A percentile compares a stretch with the other conserved stretches of the same genome.
These are phyloP conservation scores for Phoma herbarum DNA, from an alignment of 2,329 filamentous ascomycete genomes.

Conservation along the genomic window DNA sequence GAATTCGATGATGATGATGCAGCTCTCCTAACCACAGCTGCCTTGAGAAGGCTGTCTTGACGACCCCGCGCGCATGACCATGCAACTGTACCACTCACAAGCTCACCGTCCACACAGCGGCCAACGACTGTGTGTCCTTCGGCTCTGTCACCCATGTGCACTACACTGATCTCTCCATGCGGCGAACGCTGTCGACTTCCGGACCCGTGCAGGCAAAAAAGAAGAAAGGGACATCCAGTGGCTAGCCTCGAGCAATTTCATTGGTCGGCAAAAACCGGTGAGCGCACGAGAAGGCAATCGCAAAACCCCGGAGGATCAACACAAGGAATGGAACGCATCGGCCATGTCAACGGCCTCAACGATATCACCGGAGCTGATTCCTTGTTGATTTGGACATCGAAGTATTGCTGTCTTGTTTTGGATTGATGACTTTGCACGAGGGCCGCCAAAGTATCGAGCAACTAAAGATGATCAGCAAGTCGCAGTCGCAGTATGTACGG, in stretches of 20 bases:
- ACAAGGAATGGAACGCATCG: conserved; percentile 10
- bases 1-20: neutral
- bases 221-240: conserved; percentile 18
- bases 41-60: neutral
- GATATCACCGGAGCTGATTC: neutral
- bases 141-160: conserved; percentile 8
- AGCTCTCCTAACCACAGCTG: conserved; percentile 3
- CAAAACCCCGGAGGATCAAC: conserved; percentile 15
- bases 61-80: conserved; percentile 19
- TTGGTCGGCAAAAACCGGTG: conserved; percentile 26
- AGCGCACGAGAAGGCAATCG: conserved; percentile 15
- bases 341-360: neutral
- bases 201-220: conserved; percentile 14
- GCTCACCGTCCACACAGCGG: conserved; percentile 1
- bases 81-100: conserved; percentile 3
- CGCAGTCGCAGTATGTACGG: neutral
- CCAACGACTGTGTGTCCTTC: neutral
- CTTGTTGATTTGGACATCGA: neutral
- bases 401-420: neutral
- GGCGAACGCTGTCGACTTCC: conserved; percentile 17
- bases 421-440: neutral
- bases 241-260: conserved; percentile 12
- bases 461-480: neutral
- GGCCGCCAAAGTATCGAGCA: neutral
- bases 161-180: conserved; percentile 7